These are phyloP conservation scores for Scytalidium lignicola DNA, from an alignment of 2,329 filamentous ascomycete species.

Conservation along the genomic window DNA sequence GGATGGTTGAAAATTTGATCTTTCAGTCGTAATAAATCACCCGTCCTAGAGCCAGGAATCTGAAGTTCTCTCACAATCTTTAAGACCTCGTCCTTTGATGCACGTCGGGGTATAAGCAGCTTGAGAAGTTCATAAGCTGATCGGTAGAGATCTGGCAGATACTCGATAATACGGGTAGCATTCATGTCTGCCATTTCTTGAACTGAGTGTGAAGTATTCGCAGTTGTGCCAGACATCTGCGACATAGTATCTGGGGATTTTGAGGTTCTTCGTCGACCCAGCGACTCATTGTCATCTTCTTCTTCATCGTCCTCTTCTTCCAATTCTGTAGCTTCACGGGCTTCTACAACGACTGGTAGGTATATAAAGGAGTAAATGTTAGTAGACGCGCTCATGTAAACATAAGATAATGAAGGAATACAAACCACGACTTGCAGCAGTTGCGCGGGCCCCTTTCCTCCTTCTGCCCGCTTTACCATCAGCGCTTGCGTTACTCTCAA, in stretches of 20 bases:
- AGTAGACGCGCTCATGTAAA: conserved; percentile 1
- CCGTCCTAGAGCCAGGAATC: conserved; percentile 10
- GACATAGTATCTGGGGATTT: conserved; percentile 15
- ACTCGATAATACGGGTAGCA: conserved; percentile 31
- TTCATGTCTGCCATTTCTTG: conserved; percentile 27
- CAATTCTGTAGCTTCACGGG: conserved; percentile 5
- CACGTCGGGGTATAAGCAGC: conserved; percentile 27
- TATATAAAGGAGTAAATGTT: conserved; percentile 12
- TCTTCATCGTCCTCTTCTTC: conserved; percentile 7
- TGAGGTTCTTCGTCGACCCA: conserved; percentile 2
- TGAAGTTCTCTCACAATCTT: conserved; percentile 26
- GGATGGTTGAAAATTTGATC: conserved; percentile 14
- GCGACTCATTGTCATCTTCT: conserved; percentile 2
- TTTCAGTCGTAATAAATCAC: conserved; percentile 7
- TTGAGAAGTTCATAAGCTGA: conserved; percentile 30
- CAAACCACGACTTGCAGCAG: conserved; percentile 12
- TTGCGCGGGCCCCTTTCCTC: conserved; percentile 12
- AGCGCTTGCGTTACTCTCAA: conserved; percentile 13
- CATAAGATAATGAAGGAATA: not conserved
- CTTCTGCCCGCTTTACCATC: conserved; percentile 11
- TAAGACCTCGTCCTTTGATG: conserved; percentile 22
- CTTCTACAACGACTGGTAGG: conserved; percentile 23
- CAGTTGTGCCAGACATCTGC: conserved; percentile 21
- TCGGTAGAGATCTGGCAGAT: conserved; percentile 32
- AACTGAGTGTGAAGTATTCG: conserved; percentile 13